Conservation (phyloP, 2,329 filamentous ascomycete species). For the Aspergillus phoenicis region DNA sequence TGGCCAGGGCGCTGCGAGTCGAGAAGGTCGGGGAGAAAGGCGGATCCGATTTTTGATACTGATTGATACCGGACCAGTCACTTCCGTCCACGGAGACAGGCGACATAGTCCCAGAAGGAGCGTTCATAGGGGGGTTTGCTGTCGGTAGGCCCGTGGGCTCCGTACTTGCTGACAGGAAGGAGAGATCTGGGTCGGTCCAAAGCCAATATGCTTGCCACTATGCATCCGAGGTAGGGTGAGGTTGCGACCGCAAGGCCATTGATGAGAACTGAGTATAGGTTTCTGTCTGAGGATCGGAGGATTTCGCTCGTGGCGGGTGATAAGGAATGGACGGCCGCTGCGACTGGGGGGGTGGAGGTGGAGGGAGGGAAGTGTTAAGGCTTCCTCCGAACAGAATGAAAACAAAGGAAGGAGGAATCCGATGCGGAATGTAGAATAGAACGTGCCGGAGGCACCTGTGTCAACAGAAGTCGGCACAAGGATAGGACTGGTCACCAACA, state of each 20-base stretch:
- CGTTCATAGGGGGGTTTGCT: constrained; percentile 61
- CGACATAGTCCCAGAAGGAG: constrained; percentile 74
- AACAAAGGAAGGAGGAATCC: constrained; percentile 7
- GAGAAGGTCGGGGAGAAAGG: constrained; percentile 53
- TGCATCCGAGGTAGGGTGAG: constrained; percentile 18
- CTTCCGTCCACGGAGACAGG: constrained; percentile 79
- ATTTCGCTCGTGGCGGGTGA: constrained; percentile 16
- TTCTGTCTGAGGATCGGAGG: constrained; percentile 7
- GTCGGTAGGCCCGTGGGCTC: constrained; percentile 11
- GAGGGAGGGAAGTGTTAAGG: not conserved
- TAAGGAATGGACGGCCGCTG: constrained; percentile 3
- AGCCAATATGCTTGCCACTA: constrained; percentile 11
- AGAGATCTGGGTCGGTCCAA: constrained; percentile 11
- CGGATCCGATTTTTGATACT: constrained; percentile 58
- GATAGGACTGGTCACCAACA: not conserved
- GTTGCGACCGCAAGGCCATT: constrained; percentile 13
- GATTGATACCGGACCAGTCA: constrained; percentile 75
- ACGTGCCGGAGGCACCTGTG: not conserved
- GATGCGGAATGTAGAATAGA: constrained; percentile 3
- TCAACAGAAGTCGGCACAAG: not conserved
- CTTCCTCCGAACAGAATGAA: not conserved
- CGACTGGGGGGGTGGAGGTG: not conserved
- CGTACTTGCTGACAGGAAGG: constrained; percentile 4
- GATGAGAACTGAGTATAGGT: constrained; percentile 10
- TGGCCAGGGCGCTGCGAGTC: constrained; percentile 57